A percentile compares a stretch with the other conserved stretches of the same genome.
phyloP scores from a whole-genome alignment of 176 grass and related monocot genomes.

The Rhynchospora pubera region DNA sequence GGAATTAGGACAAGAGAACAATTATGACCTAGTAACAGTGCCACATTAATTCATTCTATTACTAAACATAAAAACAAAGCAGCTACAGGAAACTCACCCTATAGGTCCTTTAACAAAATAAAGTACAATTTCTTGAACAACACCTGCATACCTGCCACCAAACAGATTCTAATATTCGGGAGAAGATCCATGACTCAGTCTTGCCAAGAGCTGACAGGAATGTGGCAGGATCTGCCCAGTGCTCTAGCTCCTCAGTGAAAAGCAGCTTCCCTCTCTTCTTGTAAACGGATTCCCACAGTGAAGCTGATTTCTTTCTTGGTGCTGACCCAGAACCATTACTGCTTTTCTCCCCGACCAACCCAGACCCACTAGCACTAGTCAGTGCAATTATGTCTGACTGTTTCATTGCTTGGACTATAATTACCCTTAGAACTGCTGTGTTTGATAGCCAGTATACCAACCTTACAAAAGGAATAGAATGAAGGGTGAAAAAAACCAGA shows the following conservation, averaged over 20 bases:
- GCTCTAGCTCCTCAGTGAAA: constrained; percentile 62
- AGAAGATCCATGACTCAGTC: constrained; percentile 93
- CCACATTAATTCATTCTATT: neutral
- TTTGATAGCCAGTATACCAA: constrained; percentile 98
- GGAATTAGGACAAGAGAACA: neutral
- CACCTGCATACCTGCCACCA: constrained; percentile 82
- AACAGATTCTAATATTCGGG: constrained; percentile 71
- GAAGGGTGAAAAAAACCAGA: neutral
- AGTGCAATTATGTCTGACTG: constrained; percentile 26
- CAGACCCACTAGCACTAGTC: constrained; percentile 22
- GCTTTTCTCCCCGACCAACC: neutral
- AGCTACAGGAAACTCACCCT: neutral
- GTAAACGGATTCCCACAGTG: constrained; percentile 91
- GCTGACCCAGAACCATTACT: constrained; percentile 33
- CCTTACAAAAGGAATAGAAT: constrained; percentile 39
- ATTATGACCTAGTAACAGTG: constrained; percentile 4
- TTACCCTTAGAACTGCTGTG: constrained; percentile 65
- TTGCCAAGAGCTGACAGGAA: constrained; percentile 80
- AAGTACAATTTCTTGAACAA: neutral
- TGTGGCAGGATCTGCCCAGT: constrained; percentile 76
- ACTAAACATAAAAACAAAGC: neutral
- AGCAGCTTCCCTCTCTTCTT: constrained; percentile 71
- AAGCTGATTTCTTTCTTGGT: constrained; percentile 47
- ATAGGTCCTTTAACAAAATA: constrained; percentile 5
- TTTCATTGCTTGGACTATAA: constrained; percentile 58